These are phyloP conservation scores for Edaphochlamys debaryana DNA, from an alignment of 139 green algal species.

Conservation along the genomic window DNA sequence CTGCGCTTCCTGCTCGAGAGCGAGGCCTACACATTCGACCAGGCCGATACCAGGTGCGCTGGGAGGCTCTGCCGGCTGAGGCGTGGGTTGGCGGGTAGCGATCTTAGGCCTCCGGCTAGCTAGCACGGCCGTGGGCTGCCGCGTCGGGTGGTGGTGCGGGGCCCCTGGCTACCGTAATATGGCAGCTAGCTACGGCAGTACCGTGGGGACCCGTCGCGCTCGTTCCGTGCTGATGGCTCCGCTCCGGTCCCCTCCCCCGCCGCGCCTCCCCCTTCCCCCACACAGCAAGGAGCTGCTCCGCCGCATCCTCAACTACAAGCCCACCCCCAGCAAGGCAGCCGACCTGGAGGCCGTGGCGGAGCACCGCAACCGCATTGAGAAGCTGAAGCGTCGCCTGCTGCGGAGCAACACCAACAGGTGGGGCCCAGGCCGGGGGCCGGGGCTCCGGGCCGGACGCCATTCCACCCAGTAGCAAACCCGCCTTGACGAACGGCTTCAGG, in stretches of 20 bases:
- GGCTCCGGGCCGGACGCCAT: no score
- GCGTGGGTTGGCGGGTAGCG: not conserved
- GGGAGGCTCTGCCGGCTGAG: not conserved
- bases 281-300: not conserved
- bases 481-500: no score
- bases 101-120: no score
- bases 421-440: no score
- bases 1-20: conserved; percentile 16
- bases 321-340: not conserved
- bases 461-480: no score
- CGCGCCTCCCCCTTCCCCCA: no score
- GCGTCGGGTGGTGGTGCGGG: no score
- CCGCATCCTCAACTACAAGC: conserved; percentile 17
- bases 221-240: not conserved
- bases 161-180: no score
- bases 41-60: not conserved
- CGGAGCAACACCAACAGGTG: no score
- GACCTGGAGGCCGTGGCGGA: not conserved
- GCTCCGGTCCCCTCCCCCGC: not conserved
- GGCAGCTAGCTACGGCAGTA: no score
- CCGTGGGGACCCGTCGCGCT: no score
- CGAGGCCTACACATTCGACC: conserved; percentile 15
- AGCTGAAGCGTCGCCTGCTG: not conserved
- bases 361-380: conserved; percentile 1
- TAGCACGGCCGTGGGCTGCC: no score